Percentiles rank a stretch among this genome's conserved stretches.
phyloP scores from a whole-genome alignment of 805 yeast genomes.

The Lipomyces yamanashiensis region DNA sequence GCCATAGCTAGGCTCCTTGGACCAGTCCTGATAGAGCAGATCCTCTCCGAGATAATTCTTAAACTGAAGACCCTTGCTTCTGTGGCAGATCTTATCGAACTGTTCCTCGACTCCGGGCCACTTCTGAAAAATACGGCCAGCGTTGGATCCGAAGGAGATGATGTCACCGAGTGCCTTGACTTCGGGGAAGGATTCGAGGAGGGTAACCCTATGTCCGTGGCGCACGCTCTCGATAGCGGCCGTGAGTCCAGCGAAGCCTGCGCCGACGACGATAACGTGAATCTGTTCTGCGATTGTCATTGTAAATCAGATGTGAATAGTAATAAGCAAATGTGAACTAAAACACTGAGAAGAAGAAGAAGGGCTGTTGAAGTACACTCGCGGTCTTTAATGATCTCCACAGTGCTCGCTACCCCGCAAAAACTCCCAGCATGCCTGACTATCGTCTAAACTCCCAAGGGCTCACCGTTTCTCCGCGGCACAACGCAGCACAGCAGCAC shows the following conservation, averaged over 20 bases:
- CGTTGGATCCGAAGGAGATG: slow-evolving; percentile 9
- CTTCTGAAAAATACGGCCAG: slow-evolving; percentile 10
- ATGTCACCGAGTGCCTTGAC: slow-evolving; percentile 10
- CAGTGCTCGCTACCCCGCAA: background rate
- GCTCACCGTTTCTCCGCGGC: background rate
- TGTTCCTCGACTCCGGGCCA: slow-evolving; percentile 13
- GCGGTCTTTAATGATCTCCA: too few relatives aligned
- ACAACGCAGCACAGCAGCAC: background rate
- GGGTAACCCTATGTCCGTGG: slow-evolving; percentile 7
- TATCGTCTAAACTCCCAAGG: background rate
- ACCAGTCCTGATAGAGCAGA: slow-evolving; percentile 8
- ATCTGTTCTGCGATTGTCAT: slow-evolving; percentile 4
- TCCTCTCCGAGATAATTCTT: slow-evolving; percentile 3
- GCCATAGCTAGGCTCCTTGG: slow-evolving; percentile 1
- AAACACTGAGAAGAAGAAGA: too few relatives aligned
- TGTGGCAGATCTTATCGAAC: slow-evolving; percentile 4
- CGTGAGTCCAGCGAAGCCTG: slow-evolving; percentile 14
- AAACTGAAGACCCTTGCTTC: background rate
- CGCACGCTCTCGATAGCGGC: slow-evolving; percentile 11
- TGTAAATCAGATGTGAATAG: too few relatives aligned
- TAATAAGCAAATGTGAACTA: too few relatives aligned
- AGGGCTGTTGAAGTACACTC: background rate
- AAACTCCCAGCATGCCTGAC: background rate
- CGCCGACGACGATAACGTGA: slow-evolving; percentile 6
- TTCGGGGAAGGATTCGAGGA: slow-evolving; percentile 15